A percentile compares a stretch with the other conserved stretches of the same genome.
Evolutionary conservation across 306 rosid genomes (phyloP).

Genomic region (Citrullus colocynthis): DNA sequence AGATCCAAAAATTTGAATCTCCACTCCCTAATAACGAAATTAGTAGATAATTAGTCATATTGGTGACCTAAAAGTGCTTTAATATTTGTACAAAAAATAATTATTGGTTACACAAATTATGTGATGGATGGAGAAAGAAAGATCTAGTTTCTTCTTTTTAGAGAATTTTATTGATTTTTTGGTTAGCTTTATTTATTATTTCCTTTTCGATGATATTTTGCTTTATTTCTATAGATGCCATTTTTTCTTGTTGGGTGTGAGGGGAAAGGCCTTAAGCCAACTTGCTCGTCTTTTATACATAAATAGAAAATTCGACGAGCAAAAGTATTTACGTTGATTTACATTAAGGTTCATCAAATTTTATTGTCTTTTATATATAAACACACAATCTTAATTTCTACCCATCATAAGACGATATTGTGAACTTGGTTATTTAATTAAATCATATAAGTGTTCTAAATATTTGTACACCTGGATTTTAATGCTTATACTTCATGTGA

Average conservation of each 20-base stretch:
- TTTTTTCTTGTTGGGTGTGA: neutral
- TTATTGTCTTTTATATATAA: no score
- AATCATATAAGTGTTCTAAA: no score
- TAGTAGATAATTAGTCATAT: no score
- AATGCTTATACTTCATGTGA: no score
- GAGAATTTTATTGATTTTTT: neutral
- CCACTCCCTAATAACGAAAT: no score
- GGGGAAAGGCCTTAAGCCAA: neutral
- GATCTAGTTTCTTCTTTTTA: neutral
- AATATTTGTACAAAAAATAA: neutral
- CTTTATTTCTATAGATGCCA: neutral
- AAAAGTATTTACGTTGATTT: neutral
- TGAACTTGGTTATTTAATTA: no score
- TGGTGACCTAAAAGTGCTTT: no score
- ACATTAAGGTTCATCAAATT: neutral
- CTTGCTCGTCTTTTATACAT: neutral
- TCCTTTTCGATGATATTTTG: neutral
- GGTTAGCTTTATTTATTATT: neutral
- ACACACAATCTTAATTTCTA: no score
- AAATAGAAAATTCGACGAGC: neutral
- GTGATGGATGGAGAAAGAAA: neutral
- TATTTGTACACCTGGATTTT: no score
- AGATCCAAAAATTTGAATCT: no score
- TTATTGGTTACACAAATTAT: neutral
- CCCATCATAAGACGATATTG: no score